A percentile compares a stretch with the other conserved stretches of the same genome.
Evolutionary conservation across 83 land plant genomes (phyloP).

Genomic region (Larix sibirica): DNA sequence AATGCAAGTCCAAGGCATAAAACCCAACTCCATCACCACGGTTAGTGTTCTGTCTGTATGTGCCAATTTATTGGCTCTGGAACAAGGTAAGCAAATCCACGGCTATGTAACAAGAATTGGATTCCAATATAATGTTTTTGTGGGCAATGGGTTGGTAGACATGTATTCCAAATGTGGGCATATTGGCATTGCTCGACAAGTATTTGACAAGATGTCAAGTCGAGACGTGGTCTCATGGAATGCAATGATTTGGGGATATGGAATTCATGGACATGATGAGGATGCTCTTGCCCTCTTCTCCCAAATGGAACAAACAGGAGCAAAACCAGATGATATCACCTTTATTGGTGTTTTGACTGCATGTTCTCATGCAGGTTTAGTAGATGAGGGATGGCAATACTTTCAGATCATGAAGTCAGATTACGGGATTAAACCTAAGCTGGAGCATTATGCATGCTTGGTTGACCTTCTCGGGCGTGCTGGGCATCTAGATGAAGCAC

Average conservation of each 20-base stretch:
- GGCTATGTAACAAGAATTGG: conserved; percentile 26
- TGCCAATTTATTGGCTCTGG: conserved; percentile 34
- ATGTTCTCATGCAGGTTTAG: conserved; percentile 42
- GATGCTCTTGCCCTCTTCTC: conserved; percentile 41
- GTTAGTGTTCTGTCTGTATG: conserved; percentile 44
- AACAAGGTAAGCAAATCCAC: conserved; percentile 42
- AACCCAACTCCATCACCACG: conserved; percentile 48
- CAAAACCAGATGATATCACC: conserved; percentile 43
- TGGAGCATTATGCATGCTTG: conserved; percentile 59
- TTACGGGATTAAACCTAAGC: conserved; percentile 29
- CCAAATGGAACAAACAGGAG: conserved; percentile 34
- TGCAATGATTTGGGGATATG: conserved; percentile 40
- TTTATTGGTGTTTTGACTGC: conserved; percentile 40
- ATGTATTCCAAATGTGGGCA: conserved; percentile 40
- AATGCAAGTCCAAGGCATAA: conserved; percentile 33
- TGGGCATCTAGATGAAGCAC: conserved; percentile 38
- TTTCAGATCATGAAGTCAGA: conserved; percentile 28
- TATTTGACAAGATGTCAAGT: conserved; percentile 47
- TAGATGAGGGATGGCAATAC: conserved; percentile 27
- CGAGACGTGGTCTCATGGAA: conserved; percentile 57
- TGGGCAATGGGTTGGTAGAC: conserved; percentile 38
- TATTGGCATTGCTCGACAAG: conserved; percentile 20
- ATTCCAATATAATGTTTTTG: conserved; percentile 18
- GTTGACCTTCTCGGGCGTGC: conserved; percentile 53
- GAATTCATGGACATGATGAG: conserved; percentile 17